Conservation (phyloP, 371 early-diverging fungal species). For the Mucor velutinosus region DNA sequence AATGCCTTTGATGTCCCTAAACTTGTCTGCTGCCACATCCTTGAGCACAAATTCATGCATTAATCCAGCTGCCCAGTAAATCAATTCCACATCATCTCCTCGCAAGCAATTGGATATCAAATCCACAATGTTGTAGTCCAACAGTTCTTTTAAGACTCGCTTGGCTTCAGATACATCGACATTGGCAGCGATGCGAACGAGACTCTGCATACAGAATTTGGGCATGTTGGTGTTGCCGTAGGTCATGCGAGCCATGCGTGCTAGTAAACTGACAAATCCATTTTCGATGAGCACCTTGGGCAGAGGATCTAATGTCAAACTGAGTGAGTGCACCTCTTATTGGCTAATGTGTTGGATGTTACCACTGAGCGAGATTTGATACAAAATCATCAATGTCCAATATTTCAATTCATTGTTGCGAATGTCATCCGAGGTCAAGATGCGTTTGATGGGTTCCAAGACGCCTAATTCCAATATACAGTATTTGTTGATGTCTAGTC, state of each 20-base stretch:
- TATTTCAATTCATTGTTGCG: conserved; percentile 79
- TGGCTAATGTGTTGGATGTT: conserved; percentile 4
- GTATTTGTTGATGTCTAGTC: conserved; percentile 54
- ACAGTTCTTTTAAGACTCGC: conserved; percentile 53
- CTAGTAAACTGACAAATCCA: conserved; percentile 66
- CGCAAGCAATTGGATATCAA: conserved; percentile 70
- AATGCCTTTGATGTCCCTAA: conserved; percentile 65
- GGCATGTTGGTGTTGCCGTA: conserved; percentile 87
- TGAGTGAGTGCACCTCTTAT: background rate
- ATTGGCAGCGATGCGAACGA: conserved; percentile 75
- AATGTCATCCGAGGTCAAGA: conserved; percentile 56
- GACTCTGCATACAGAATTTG: conserved; percentile 77
- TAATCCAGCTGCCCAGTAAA: conserved; percentile 81
- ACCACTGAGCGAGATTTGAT: conserved; percentile 74
- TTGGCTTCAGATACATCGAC: conserved; percentile 54
- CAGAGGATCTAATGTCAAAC: conserved; percentile 58
- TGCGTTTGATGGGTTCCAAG: conserved; percentile 59
- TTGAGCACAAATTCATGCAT: conserved; percentile 82
- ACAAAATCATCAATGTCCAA: conserved; percentile 78
- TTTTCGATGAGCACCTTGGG: conserved; percentile 60
- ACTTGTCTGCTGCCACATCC: conserved; percentile 63
- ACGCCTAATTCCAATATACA: conserved; percentile 64
- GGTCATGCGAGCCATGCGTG: conserved; percentile 69
- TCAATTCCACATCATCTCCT: conserved; percentile 78
- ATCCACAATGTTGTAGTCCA: conserved; percentile 68